Base-by-base conservation (phyloP, 257 asterid species). In the Solanum etuberosum region DNA sequence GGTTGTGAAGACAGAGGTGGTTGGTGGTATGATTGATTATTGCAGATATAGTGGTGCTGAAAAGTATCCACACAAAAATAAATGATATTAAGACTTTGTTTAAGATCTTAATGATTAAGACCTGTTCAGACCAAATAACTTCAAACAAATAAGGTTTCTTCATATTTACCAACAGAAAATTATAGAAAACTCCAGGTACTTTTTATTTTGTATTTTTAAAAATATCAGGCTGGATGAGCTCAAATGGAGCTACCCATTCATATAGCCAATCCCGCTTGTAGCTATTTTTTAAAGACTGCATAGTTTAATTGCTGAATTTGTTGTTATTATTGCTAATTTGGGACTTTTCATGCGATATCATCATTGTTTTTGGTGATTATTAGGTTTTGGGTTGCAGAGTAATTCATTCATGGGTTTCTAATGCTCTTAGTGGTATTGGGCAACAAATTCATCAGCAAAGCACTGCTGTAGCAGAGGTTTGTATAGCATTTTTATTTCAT, bases 301-400 rank as follows among this genome's bases (percentile, higher is more conserved):
- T 27, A 27, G 65, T 85, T 85, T 16, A 72, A 65, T 40, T 67
- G 77, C 59, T 42, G 29, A 9, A 85, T 70, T 29, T 67, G 27
- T 27, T 70, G 34, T 20, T 54, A 34, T 51, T 57, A 40, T 2
- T 86, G 40, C 83, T 86, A 65, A 27, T 76, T 88, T 88, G 27
- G 89, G 86, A 84, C 87, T 89, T 57, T 43, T 87, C 87, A 25
- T 85, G 72, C 84, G 83, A 85, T 84, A 57, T 90, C 87, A 83
- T 86, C 73, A 12, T 86, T 89, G 91, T 91, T 92, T 88, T 89
- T 90, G 92, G 95, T 92, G 94, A 92, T 91, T 89, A 90, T 93
- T 93, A 94, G 99, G 96, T 92, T 90, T 93, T 91, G 90, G 95
- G 97, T 93, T 91, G 93, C 97, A 93, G 98, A 94, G 95, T 73